Evolutionary conservation across 2,329 filamentous ascomycete genomes (phyloP), one percentile per base, ranked within the genome.

Genomic region (Nannizziopsis arthrosporioides): DNA sequence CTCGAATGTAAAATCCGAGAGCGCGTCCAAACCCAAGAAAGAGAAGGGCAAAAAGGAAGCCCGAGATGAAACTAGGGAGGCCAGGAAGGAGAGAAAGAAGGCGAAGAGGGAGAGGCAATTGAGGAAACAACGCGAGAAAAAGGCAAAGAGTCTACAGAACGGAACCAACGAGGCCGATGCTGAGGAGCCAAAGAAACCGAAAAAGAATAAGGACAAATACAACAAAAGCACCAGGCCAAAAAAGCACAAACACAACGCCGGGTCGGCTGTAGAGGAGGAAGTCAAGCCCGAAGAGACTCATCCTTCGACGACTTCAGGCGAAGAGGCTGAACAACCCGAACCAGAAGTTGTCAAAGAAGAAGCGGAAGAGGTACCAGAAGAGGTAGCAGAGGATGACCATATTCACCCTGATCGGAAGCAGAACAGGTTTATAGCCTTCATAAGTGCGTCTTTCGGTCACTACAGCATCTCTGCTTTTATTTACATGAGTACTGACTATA

Each of bases 361-460:
- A 19, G 12, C 11, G 22, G 5, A 14, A 37, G 22, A 19, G n/a
- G n/a, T 8, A 40, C 10, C 5, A 27, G 18, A 41, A 41, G 38
- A 41, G 11, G 38, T 6, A 38, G 36, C 14, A 36, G 34, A 36
- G 18, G 34, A 32, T 35, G 41, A 32, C 14, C 1, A 48, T 36
- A 39, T 36, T 38, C 45, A 47, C 27, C 54, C 48, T 49, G 45
- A 14, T 18, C 53, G 58, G 53, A 66, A 64, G 51, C 73, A 73
- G 50, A 63, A 71, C 12, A 76, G 83, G 51, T 87, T 86, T 70
- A 86, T 88, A 52, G 78, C 82, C 58, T 92, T 92, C 67, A 80
- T 90, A 54, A 82, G 78, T 79, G 68, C 17, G 69, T 34, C 22
- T 36, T 15, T 31, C 12, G 11, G 38, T 14, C 10, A 15, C 11